These are phyloP conservation scores for Trichosporon ovoides DNA, from an alignment of 1,284 basidiomycete genomes.

Conservation along the genomic window DNA sequence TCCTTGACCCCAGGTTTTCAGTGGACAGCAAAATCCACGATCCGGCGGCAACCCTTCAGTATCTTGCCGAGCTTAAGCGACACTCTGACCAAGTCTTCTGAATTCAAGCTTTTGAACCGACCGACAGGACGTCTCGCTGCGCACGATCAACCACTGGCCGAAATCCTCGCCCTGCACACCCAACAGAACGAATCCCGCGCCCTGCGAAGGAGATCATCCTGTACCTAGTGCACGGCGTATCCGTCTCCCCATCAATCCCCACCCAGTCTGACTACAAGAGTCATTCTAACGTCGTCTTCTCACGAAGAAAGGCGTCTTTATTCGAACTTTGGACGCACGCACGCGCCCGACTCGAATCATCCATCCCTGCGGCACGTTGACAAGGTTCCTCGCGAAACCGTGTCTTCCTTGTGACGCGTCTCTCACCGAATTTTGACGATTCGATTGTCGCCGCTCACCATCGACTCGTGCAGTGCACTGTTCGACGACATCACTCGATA, in stretches of 20 bases:
- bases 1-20: neutral
- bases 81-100: neutral
- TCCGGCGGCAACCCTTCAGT: neutral
- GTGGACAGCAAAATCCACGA: neutral
- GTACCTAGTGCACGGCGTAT: slow-evolving; percentile 3
- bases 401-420: no score
- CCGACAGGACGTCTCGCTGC: neutral
- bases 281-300: no score
- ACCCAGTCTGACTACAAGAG: neutral
- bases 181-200: neutral
- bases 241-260: neutral
- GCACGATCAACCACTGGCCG: neutral
- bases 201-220: neutral
- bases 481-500: no score
- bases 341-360: no score
- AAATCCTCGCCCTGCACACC: neutral
- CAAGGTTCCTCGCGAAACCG: no score
- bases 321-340: no score
- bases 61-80: neutral
- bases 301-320: no score
- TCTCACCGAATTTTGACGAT: no score
- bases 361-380: no score
- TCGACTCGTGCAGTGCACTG: no score
- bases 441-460: no score
- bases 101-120: neutral